phyloP scores from a whole-genome alignment of 2,329 filamentous ascomycete genomes.

The Microdochium nivale region DNA sequence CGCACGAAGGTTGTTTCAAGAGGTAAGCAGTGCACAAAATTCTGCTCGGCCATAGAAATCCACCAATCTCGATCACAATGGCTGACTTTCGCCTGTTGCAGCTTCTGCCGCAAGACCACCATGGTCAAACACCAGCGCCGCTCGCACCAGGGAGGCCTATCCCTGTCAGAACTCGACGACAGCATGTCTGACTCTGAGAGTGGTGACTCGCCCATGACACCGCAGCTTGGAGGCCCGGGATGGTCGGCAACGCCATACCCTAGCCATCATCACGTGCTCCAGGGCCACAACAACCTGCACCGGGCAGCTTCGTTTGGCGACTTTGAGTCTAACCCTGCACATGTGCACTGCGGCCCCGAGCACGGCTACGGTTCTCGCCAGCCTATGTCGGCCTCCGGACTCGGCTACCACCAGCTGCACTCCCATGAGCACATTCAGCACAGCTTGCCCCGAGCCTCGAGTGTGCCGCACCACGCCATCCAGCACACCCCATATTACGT shows the following conservation, averaged over 20 bases:
- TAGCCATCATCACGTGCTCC: constrained; percentile 25
- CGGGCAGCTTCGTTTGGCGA: constrained; percentile 46
- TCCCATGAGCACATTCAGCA: constrained; percentile 36
- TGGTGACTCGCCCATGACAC: constrained; percentile 51
- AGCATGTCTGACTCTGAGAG: constrained; percentile 47
- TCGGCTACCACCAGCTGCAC: constrained; percentile 33
- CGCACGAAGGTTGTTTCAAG: constrained; percentile 53
- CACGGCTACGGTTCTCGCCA: constrained; percentile 37
- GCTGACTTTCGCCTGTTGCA: constrained; percentile 20
- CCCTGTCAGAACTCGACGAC: constrained; percentile 47
- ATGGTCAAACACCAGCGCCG: constrained; percentile 60
- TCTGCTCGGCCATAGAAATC: background rate
- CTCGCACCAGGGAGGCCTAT: constrained; percentile 50
- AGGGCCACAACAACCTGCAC: constrained; percentile 31
- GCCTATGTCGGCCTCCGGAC: constrained; percentile 29
- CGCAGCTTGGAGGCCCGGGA: constrained; percentile 40
- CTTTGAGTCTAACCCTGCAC: constrained; percentile 35
- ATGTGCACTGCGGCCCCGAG: constrained; percentile 9
- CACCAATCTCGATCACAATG: background rate
- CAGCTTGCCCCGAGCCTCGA: constrained; percentile 36
- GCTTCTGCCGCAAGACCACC: constrained; percentile 65
- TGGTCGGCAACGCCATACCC: constrained; percentile 39
- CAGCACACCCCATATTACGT: constrained; percentile 40
- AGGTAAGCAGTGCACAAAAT: constrained; percentile 30
- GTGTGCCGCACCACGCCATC: constrained; percentile 7